Percentiles rank a stretch among this genome's conserved stretches.
Evolutionary conservation across 768 basidiomycete genomes (phyloP).

Genomic region (Lactarius vividus): DNA sequence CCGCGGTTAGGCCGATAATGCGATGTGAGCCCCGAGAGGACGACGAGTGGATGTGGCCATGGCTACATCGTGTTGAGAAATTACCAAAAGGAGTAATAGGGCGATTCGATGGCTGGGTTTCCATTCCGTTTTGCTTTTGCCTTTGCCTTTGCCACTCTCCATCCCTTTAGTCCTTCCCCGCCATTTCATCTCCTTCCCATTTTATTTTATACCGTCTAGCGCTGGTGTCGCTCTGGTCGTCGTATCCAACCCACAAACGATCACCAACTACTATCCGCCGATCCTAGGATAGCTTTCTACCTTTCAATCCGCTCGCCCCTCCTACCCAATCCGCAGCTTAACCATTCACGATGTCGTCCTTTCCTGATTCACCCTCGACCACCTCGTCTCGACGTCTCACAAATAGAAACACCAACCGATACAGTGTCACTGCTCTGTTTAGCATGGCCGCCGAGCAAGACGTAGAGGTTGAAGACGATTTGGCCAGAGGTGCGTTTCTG

Average conservation of each 20-base stretch:
- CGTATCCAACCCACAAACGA: conserved; percentile 13
- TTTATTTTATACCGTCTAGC: conserved; percentile 33
- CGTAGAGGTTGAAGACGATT: conserved; percentile 94
- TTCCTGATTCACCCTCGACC: conserved; percentile 54
- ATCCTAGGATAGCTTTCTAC: conserved; percentile 19
- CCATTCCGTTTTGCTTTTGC: not conserved
- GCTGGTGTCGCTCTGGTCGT: conserved; percentile 27
- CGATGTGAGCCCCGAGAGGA: not conserved
- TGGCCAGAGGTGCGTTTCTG: conserved; percentile 74
- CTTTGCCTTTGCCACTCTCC: not conserved
- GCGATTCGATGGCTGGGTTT: not conserved
- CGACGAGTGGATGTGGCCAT: not conserved
- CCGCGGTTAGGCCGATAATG: not conserved
- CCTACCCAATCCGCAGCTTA: conserved; percentile 1
- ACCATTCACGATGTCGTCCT: conserved; percentile 47
- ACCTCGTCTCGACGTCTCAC: conserved; percentile 74
- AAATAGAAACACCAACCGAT: conserved; percentile 93
- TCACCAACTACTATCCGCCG: conserved; percentile 7
- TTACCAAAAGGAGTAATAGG: conserved; percentile 1
- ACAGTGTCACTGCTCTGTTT: conserved; percentile 93
- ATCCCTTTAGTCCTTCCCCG: conserved; percentile 10
- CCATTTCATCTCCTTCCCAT: conserved; percentile 28
- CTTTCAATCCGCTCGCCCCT: conserved; percentile 12
- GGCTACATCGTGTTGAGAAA: not conserved
- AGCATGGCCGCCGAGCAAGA: conserved; percentile 99